These are phyloP conservation scores for Strobilomyces confusus DNA, from an alignment of 768 basidiomycete genomes.

Conservation along the genomic window DNA sequence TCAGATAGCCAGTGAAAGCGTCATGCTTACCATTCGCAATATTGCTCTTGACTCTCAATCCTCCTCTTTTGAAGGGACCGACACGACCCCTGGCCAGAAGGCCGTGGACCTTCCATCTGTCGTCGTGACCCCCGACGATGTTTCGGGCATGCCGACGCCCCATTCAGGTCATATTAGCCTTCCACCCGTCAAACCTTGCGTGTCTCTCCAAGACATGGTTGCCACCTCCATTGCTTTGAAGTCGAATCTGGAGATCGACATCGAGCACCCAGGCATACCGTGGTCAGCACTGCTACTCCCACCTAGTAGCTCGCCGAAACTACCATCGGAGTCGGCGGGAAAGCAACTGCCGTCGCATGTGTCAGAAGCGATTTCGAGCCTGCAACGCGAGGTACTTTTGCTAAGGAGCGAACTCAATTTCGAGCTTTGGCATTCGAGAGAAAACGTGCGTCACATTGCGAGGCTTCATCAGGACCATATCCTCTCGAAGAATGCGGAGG, in stretches of 20 bases:
- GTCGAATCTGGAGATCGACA: conserved; percentile 62
- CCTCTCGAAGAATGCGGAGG: conserved; percentile 69
- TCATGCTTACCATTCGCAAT: conserved; percentile 62
- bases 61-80: background rate
- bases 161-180: conserved; percentile 34
- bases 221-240: conserved; percentile 68
- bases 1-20: conserved; percentile 62
- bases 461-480: conserved; percentile 72
- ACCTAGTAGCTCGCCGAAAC: conserved; percentile 25
- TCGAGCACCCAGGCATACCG: conserved; percentile 44
- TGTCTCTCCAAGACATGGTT: conserved; percentile 77
- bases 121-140: conserved; percentile 19
- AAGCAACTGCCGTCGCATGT: conserved; percentile 42
- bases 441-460: conserved; percentile 81
- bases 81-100: conserved; percentile 2
- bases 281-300: conserved; percentile 52
- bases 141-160: conserved; percentile 25
- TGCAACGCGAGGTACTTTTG: conserved; percentile 74
- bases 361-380: conserved; percentile 59
- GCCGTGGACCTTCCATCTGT: conserved; percentile 3
- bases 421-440: conserved; percentile 77
- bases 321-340: conserved; percentile 17
- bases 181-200: conserved; percentile 27
- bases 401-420: conserved; percentile 82
- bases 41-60: conserved; percentile 45